Percentiles rank a stretch among this genome's conserved stretches.
These are phyloP conservation scores for Silene conica DNA, from an alignment of 148 eudicot genomes.

Conservation along the genomic window DNA sequence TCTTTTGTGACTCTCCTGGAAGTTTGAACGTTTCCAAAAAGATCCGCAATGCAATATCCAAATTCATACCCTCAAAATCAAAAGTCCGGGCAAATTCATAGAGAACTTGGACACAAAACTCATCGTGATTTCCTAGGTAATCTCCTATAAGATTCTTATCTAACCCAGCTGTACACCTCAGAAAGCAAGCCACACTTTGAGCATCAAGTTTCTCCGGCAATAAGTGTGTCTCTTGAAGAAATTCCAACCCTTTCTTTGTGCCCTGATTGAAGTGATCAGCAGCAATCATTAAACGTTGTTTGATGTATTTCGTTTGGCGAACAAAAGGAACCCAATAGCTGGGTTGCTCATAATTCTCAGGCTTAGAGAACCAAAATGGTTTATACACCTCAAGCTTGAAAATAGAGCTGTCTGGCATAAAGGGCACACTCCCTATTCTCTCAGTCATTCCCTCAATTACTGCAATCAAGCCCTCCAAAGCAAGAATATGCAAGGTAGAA, in stretches of 20 bases:
- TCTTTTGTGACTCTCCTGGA: conserved; percentile 62
- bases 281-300: conserved; percentile 73
- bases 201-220: conserved; percentile 85
- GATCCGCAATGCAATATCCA: conserved; percentile 27
- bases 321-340: conserved; percentile 84
- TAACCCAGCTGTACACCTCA: conserved; percentile 77
- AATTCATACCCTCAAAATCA: conserved; percentile 24
- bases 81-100: conserved; percentile 79
- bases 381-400: conserved; percentile 57
- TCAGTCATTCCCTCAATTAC: conserved; percentile 88
- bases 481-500: conserved; percentile 80
- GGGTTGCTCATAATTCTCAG: conserved; percentile 58
- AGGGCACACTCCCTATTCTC: conserved; percentile 51
- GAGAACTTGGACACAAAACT: conserved; percentile 83
- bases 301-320: conserved; percentile 65
- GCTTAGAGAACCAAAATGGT: conserved; percentile 76
- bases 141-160: conserved; percentile 94
- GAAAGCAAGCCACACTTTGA: conserved; percentile 86
- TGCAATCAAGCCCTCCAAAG: conserved; percentile 86
- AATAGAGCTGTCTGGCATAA: conserved; percentile 33
- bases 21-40: conserved; percentile 29
- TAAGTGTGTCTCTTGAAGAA: conserved; percentile 69
- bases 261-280: conserved; percentile 87
- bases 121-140: conserved; percentile 87
- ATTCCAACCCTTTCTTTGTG: conserved; percentile 89